These are phyloP conservation scores for Fusarium mundagurra DNA, from an alignment of 2,329 filamentous ascomycete genomes.

Conservation along the genomic window DNA sequence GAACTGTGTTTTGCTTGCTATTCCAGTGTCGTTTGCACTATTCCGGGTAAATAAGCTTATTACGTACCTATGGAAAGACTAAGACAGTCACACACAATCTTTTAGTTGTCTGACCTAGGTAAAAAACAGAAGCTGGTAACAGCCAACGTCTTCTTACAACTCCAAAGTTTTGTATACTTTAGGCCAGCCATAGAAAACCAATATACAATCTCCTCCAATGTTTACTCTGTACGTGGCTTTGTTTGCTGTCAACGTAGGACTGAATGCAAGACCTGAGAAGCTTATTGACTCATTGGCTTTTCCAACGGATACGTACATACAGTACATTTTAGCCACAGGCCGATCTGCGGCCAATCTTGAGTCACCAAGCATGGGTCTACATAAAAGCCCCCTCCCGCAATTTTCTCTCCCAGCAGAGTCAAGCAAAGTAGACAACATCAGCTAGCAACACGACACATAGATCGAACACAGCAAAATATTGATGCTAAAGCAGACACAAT, in stretches of 20 bases:
- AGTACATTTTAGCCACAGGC: background rate
- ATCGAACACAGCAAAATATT: background rate
- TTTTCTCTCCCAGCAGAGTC: background rate
- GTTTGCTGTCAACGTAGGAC: background rate
- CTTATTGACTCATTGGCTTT: background rate
- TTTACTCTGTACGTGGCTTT: background rate
- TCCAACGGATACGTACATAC: background rate
- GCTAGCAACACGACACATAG: background rate
- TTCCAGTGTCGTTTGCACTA: background rate
- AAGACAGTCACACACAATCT: background rate
- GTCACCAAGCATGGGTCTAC: background rate
- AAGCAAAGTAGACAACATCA: background rate
- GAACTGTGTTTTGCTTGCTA: background rate
- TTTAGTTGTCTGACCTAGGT: background rate
- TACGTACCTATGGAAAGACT: background rate
- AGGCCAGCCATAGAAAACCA: background rate
- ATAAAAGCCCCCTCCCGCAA: background rate
- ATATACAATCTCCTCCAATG: background rate
- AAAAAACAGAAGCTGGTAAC: background rate
- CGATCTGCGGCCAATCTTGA: background rate
- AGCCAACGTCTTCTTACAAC: background rate
- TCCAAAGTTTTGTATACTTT: background rate
- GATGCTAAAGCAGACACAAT: slow-evolving; percentile 35
- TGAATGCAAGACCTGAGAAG: background rate
- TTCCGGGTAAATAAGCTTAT: background rate